phyloP scores from a whole-genome alignment of 768 basidiomycete genomes.

The Antrodiella citrinella region DNA sequence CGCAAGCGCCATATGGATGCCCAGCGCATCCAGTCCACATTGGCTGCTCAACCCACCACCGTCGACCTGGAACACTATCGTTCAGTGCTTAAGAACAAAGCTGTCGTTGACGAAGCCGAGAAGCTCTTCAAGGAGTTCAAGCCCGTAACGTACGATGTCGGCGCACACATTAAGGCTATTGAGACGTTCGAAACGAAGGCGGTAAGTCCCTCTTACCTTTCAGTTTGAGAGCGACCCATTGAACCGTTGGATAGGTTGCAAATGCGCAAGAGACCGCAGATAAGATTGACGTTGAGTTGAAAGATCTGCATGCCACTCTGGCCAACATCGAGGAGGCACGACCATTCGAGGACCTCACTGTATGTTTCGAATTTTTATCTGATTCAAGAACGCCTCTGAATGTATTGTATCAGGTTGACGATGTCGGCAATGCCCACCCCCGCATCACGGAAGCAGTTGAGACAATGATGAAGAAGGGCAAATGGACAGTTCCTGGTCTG shows the following conservation, averaged over 20 bases:
- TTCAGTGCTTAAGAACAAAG: conserved; percentile 84
- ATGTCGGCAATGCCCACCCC: conserved; percentile 88
- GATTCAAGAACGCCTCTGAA: not conserved
- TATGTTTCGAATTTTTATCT: conserved; percentile 29
- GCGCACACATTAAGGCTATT: conserved; percentile 86
- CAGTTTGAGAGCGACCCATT: too few relatives aligned
- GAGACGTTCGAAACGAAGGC: conserved; percentile 96
- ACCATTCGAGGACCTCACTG: conserved; percentile 95
- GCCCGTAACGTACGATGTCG: conserved; percentile 89
- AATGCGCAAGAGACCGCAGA: conserved; percentile 84
- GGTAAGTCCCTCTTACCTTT: conserved; percentile 44
- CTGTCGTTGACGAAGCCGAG: conserved; percentile 88
- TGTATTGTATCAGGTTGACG: conserved; percentile 67
- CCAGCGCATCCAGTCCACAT: conserved; percentile 58
- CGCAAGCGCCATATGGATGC: conserved; percentile 93
- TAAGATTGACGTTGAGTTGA: conserved; percentile 87
- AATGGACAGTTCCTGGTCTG: conserved; percentile 98
- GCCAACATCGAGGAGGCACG: conserved; percentile 96
- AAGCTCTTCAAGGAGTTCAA: conserved; percentile 85
- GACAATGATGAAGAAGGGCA: conserved; percentile 94
- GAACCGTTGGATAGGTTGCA: too few relatives aligned
- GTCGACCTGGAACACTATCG: conserved; percentile 93
- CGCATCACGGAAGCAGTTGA: conserved; percentile 87
- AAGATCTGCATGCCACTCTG: conserved; percentile 86
- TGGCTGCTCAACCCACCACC: conserved; percentile 64